Evolutionary conservation across 2,329 filamentous ascomycete genomes (phyloP), one percentile per base, ranked within the genome.

Genomic region (Elsinoe australis): DNA sequence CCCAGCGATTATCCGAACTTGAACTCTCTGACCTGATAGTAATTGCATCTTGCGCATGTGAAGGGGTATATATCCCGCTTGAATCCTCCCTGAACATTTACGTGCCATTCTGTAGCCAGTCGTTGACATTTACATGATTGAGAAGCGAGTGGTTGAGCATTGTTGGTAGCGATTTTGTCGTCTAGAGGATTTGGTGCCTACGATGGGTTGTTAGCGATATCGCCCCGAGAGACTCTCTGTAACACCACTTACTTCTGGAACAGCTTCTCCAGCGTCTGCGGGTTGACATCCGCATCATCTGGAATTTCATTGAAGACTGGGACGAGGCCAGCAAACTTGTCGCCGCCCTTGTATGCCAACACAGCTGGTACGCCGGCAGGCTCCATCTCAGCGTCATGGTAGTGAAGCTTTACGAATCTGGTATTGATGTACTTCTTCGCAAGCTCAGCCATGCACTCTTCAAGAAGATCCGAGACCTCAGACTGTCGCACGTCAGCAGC

Each of bases 331-430:
- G 87, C 86, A 58, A 96, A 88, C 55, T 95, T 80, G 55, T 96
- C 89, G 47, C 88, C 89, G 59, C 83, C 86, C 51, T 82, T 82
- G 71, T 98, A 98, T 8, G 86, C 90, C 41, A 96, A 73, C 29
- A 96, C 73, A 45, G 92, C 87, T 0, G 92, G 92, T 1, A 95
- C 85, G 36, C 83, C 83, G 24, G 88, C 85, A 51, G 85, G 80
- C 63, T 95, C 87, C 73, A 96, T 95, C 64, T 96, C 89, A 29
- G 95, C 94, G 51, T 95, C 89, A 53, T 85, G 82, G 63, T 87
- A 87, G 66, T 94, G 83, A 39, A 96, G 78, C 69, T 90, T 94
- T 69, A 96, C 78, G 62, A 98, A 96, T 61, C 86, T 87, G 26
- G 85, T 78, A 7, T 80, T 76, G 17, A 79, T 74, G 61, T 95